Evolutionary conservation across 1,284 basidiomycete genomes (phyloP), one percentile per base, ranked within the genome.

Genomic region (Ceraceosorus guamensis): DNA sequence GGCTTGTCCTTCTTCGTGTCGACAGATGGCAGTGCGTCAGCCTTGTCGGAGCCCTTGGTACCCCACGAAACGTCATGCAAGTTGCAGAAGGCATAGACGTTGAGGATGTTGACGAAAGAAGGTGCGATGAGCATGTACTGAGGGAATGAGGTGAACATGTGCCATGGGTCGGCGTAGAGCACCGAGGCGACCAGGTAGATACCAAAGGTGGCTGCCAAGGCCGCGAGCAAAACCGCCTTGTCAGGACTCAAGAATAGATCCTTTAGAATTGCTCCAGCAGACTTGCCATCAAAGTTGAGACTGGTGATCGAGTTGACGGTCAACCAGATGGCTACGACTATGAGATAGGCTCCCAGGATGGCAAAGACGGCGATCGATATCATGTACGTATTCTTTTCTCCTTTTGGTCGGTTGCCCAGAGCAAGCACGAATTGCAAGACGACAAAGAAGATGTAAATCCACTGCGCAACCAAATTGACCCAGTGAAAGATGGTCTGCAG

Each of bases 91-190:
- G 91, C 90, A 73, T 95, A 96, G 35, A 93, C 89, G 77, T 95
- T 95, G 63, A 97, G 83, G 32, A 95, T 86, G 72, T 95, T 96
- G 50, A 86, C 91, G 79, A 93, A 92, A 67, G 87, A 89, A 0
- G 89, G 89, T 14, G 91, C 91, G 53, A 95, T 77, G 63, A 86
- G 84, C 67, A 69, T 63, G 77, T 95, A 97, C 77, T 95, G 92
- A 66, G 87, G 81, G 82, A 96, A 92, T 70, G 89, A 91, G n/a
- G 89, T 90, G 77, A 93, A 84, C 86, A 98, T 57, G 77, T 97
- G 92, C 92, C 92, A 96, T 5, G 92, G 92, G 78, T 97, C 92
- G 59, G 91, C 89, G 72, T 92, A 97, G 68, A 96, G 83, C 77
- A 92, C 83, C 1, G 90, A 95, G 1, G 89, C 83, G 32, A 88